Conservation (phyloP, 2,329 filamentous ascomycete species). For the Colletotrichum coccodes region DNA sequence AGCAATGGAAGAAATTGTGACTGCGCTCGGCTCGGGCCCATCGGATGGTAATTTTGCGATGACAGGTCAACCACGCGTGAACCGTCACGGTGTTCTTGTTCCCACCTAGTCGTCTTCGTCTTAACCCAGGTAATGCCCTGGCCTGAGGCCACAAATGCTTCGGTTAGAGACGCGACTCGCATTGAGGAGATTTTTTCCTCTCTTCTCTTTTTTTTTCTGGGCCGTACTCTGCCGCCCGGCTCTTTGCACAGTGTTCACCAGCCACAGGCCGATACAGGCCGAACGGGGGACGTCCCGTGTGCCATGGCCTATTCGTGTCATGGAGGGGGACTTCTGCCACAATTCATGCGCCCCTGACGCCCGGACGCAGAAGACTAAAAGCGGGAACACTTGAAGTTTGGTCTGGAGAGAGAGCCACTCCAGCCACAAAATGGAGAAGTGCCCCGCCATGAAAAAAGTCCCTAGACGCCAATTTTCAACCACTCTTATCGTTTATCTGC, state of each 20-base stretch:
- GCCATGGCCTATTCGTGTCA: no score
- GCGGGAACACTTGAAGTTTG: conserved; percentile 3
- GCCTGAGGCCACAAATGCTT: neutral
- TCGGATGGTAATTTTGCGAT: conserved; percentile 32
- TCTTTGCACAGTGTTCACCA: neutral
- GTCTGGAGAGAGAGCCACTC: conserved; percentile 4
- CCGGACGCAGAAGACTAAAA: neutral
- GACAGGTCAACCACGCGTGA: conserved; percentile 9
- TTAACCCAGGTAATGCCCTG: neutral
- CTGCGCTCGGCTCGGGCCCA: conserved; percentile 16
- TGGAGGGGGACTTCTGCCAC: conserved; percentile 3
- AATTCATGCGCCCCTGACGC: conserved; percentile 20
- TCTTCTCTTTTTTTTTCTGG: neutral
- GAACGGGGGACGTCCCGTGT: neutral
- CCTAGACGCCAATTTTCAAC: conserved; percentile 20
- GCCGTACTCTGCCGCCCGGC: neutral
- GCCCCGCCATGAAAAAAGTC: conserved; percentile 24
- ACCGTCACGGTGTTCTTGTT: neutral
- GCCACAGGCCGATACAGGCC: conserved; percentile 1
- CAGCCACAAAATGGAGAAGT: conserved; percentile 29
- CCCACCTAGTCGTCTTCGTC: neutral
- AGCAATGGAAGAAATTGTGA: conserved; percentile 1
- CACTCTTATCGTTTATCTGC: conserved; percentile 30
- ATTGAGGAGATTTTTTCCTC: neutral
- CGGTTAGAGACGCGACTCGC: neutral